Evolutionary conservation across 164 flowering plant species (phyloP).

Genomic region (Chimonanthus salicifolius): DNA sequence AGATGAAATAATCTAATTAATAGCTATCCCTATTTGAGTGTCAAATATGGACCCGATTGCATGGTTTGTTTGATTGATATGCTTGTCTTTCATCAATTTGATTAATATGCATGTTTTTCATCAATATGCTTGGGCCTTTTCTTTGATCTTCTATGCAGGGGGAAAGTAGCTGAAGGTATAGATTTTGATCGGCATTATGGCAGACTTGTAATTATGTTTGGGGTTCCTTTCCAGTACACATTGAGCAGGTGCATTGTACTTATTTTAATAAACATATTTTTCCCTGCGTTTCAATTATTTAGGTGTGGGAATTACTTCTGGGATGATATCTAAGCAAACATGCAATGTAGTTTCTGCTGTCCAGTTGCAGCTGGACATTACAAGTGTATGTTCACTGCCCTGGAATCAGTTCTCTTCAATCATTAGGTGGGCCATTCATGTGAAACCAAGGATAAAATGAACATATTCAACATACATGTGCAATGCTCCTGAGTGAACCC

Average conservation of each 20-base stretch:
- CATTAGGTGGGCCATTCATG: too few relatives aligned
- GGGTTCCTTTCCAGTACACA: constrained; percentile 96
- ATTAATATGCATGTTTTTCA: too few relatives aligned
- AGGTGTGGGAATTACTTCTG: not conserved
- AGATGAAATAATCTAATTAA: too few relatives aligned
- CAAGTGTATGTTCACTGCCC: not conserved
- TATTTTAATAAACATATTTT: not conserved
- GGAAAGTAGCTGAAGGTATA: constrained; percentile 99
- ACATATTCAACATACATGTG: too few relatives aligned
- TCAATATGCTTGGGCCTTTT: too few relatives aligned
- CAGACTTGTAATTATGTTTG: constrained; percentile 97
- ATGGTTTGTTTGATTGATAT: too few relatives aligned
- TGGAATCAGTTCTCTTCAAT: not conserved
- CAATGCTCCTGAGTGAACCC: not conserved
- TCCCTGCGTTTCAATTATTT: not conserved
- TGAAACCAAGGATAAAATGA: too few relatives aligned
- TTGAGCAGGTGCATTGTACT: constrained; percentile 68
- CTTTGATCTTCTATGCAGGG: constrained; percentile 38
- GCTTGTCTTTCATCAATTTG: too few relatives aligned
- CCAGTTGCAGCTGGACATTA: not conserved
- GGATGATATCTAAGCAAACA: not conserved
- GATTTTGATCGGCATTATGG: constrained; percentile 99
- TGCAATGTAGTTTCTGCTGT: not conserved
- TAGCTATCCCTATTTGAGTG: too few relatives aligned
- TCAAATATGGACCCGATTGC: too few relatives aligned